Evolutionary conservation across 2,329 filamentous ascomycete species (phyloP), one percentile per base, ranked within the genome.

Genomic region (Orbilia quercus): DNA sequence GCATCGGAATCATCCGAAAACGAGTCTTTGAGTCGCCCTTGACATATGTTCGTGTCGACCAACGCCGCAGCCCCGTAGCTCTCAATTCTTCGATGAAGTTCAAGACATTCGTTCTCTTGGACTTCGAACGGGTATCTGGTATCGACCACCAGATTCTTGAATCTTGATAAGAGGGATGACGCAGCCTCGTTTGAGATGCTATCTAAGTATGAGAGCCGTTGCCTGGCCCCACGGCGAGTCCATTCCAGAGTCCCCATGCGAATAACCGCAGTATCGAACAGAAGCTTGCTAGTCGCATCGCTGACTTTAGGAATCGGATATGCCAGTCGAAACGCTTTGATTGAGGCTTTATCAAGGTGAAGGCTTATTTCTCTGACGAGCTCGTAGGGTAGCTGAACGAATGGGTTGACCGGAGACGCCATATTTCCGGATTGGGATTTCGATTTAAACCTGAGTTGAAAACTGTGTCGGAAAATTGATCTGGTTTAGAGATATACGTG

Each of bases 111-210:
- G 18, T 59, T 53, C 16, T 9, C 16, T 5, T 45, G 59, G 1
- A 72, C 67, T 5, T 40, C 53, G 28, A 63, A 72, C 11, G 67
- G 67, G 44, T 72, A 72, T 40, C 67, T 42, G 4, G 67, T 72
- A 54, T 72, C 58, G 7, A 72, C 42, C 3, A 64, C 25, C 7
- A 72, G 53, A 20, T 57, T 72, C 25, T 16, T 59, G 31, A 58
- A 72, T 22, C 53, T 48, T 11, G 48, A 18, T 18, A 64, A 64
- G 4, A 54, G 11, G 2, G 14, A 6, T 0, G 22, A 18, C 2
- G 18, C 28, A 34, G 36, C 45, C 18, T 63, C 23, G 16, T 47
- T 42, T 7, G 7, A 11, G 18, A 63, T 57, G 20, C 14, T 12
- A 14, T 65, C 45, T 11, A 72, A 36, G 18, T 65, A 54, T 28